A percentile compares a stretch with the other conserved stretches of the same genome.
Evolutionary conservation across 768 basidiomycete genomes (phyloP).

Genomic region (Austroboletus festivus): DNA sequence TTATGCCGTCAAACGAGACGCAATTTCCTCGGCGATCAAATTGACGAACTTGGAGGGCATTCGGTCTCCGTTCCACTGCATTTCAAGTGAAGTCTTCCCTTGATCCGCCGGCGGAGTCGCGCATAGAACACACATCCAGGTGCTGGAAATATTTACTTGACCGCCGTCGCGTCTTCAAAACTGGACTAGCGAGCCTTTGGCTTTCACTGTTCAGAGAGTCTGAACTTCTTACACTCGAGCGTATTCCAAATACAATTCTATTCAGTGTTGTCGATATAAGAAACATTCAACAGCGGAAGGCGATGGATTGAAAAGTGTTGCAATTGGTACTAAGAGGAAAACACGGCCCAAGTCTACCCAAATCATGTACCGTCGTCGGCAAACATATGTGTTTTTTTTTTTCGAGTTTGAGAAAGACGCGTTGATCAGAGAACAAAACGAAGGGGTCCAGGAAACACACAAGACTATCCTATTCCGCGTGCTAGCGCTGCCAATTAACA

Average conservation of each 20-base stretch:
- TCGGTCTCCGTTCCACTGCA: background rate
- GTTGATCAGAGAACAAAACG: conserved; percentile 12
- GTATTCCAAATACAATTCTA: no score
- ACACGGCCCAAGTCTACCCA: background rate
- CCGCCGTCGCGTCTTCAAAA: no score
- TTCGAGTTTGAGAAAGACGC: background rate
- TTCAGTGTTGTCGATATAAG: no score
- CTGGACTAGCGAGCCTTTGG: no score
- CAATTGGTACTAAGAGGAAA: background rate
- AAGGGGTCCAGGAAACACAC: conserved; percentile 3
- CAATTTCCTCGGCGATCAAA: background rate
- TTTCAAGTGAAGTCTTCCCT: background rate
- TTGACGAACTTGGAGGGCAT: no score
- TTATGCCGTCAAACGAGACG: no score
- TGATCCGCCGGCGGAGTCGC: conserved; percentile 10
- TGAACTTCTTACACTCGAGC: no score
- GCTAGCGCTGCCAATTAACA: conserved; percentile 20
- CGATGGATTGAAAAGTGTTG: background rate
- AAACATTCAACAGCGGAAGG: background rate
- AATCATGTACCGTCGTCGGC: background rate
- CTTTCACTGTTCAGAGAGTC: no score
- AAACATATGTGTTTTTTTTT: background rate
- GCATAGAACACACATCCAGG: no score
- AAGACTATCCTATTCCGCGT: conserved; percentile 8
- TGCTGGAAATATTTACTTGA: no score